phyloP scores from a whole-genome alignment of 179 eudicot genomes.

The Actinidia arguta region DNA sequence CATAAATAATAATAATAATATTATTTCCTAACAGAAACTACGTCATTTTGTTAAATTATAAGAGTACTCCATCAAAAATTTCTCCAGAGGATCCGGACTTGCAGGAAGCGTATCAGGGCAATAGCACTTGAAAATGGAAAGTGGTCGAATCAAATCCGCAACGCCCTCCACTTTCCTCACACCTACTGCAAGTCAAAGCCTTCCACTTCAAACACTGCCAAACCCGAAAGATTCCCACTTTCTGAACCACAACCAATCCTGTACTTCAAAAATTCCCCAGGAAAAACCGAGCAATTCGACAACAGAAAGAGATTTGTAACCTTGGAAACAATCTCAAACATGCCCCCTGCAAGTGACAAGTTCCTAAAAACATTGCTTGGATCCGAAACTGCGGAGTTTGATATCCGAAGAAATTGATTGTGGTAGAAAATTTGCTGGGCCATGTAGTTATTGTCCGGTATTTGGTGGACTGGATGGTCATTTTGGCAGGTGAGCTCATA shows the following conservation, averaged over 20 bases:
- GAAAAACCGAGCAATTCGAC: conserved; percentile 26
- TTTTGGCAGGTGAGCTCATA: conserved; percentile 39
- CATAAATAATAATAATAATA: too few relatives aligned
- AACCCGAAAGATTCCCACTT: background rate
- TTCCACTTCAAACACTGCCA: conserved; percentile 24
- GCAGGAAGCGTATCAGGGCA: conserved; percentile 8
- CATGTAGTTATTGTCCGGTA: conserved; percentile 23
- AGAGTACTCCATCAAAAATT: too few relatives aligned
- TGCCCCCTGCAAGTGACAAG: conserved; percentile 17
- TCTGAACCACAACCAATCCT: background rate
- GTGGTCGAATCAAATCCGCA: background rate
- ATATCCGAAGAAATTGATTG: conserved; percentile 23
- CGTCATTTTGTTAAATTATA: too few relatives aligned
- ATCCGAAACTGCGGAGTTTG: conserved; percentile 20
- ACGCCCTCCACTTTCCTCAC: background rate
- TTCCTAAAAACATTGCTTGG: conserved; percentile 16
- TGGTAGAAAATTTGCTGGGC: conserved; percentile 30
- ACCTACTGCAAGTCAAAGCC: background rate
- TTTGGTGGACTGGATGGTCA: conserved; percentile 25
- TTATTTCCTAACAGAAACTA: too few relatives aligned
- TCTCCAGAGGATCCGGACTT: too few relatives aligned
- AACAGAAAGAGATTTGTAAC: conserved; percentile 22
- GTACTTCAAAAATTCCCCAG: background rate
- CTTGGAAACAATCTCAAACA: conserved; percentile 12
- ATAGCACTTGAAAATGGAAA: background rate